A percentile compares a stretch with the other conserved stretches of the same genome.
phyloP scores from a whole-genome alignment of 768 basidiomycete species.

The Tulasnella sp. region DNA sequence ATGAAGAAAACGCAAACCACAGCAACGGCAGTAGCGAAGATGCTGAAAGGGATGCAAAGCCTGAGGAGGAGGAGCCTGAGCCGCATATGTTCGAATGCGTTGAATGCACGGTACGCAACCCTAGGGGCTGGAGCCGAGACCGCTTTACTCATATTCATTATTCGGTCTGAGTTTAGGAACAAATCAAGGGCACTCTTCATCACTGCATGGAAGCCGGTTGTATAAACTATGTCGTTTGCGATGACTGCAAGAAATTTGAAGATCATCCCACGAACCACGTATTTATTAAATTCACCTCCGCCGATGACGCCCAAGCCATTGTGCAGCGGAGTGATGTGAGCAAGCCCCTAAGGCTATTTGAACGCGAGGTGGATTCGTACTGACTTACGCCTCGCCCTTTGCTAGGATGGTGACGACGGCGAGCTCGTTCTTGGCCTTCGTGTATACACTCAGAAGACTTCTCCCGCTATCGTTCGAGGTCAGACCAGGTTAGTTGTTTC shows the following conservation, averaged over 20 bases:
- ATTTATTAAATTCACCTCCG: neutral
- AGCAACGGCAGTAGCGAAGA: neutral
- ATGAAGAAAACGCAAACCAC: neutral
- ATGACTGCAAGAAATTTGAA: neutral
- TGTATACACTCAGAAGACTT: constrained; percentile 7
- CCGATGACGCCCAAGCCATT: neutral
- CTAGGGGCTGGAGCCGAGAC: neutral
- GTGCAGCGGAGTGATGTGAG: neutral
- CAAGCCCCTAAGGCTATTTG: neutral
- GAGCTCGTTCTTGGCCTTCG: constrained; percentile 9
- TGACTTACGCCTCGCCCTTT: neutral
- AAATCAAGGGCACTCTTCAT: neutral
- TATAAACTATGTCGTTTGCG: neutral
- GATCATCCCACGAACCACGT: neutral
- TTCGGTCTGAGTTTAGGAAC: neutral
- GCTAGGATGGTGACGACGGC: neutral
- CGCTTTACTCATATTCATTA: neutral
- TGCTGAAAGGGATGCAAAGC: neutral
- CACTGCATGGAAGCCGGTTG: constrained; percentile 4
- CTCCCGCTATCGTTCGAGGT: neutral
- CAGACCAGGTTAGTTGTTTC: neutral
- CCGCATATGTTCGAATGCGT: neutral
- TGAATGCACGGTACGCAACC: neutral
- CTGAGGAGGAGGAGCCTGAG: constrained; percentile 1
- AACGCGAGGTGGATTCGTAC: neutral